Evolutionary conservation across 1,284 basidiomycete species (phyloP).

Genomic region (Violaceomyces palustris): DNA sequence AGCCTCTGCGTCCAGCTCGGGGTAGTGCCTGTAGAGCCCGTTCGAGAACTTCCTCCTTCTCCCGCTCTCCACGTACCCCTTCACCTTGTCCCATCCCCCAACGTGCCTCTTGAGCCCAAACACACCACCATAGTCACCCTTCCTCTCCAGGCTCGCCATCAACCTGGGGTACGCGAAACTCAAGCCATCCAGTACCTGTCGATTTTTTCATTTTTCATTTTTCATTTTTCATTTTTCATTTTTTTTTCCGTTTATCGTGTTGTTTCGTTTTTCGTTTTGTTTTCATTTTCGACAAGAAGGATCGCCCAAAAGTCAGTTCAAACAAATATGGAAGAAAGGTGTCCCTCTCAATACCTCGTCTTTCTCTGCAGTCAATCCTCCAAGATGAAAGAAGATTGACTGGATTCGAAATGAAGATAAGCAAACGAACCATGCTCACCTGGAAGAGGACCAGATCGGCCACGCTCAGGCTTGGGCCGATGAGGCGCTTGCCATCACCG

Average conservation of each 20-base stretch:
- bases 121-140: constrained; percentile 48
- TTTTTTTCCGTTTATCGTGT: neutral
- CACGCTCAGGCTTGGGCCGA: constrained; percentile 55
- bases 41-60: constrained; percentile 54
- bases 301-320: no score
- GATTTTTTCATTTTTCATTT: neutral
- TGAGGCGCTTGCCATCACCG: constrained; percentile 55
- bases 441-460: constrained; percentile 59
- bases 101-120: constrained; percentile 35
- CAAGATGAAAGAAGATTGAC: no score
- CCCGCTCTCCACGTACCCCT: constrained; percentile 56
- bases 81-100: constrained; percentile 52
- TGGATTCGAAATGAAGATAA: no score
- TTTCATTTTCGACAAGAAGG: no score
- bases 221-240: no score
- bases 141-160: constrained; percentile 45
- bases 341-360: no score
- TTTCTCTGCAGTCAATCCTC: no score
- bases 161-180: constrained; percentile 58
- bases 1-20: constrained; percentile 55
- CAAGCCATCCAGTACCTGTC: constrained; percentile 54
- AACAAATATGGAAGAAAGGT: no score
- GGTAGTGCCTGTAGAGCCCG: constrained; percentile 58
- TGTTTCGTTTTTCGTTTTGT: neutral
- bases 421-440: no score